Base-by-base conservation (phyloP, 2,329 filamentous ascomycete genomes). In the Pyrenophora teres region DNA sequence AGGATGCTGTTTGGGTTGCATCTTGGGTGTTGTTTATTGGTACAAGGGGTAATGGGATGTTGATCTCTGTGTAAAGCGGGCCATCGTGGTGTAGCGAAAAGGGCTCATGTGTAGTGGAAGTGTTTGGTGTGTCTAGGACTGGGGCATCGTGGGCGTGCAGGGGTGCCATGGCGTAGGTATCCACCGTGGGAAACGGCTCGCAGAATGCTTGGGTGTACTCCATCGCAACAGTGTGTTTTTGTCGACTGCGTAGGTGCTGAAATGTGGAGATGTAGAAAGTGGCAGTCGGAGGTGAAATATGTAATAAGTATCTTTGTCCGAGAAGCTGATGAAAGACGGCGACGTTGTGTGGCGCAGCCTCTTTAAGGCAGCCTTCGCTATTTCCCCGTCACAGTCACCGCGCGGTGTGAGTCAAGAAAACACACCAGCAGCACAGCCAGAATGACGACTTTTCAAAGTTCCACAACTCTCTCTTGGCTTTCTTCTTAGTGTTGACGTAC, bases 31-130 rank as follows among this genome's bases (percentile, higher is more conserved):
- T 18, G 47, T 49, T 16, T 61, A 30, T 39, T 18, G 60, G 58
- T 12, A 70, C 16, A 2, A 43, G 48, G 9, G 69, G 69, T 0
- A 72, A 56, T 3, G 68, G 68, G 21, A 72, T 71, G 46, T 67
- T 65, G 37, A 72, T 72, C 49, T 72, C 69, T 0, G 67, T 72
- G 50, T 70, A 72, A 0, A 71, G 63, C 3, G 69, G 67, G 3
- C 63, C 56, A 33, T 64, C 57, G 35, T 63, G 57, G n/a, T 47
- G 33, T 1, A 46, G 3, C 12, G n/a, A 39, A 19, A 25, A 36
- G 19, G 40, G 31, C 7, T 19, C 27, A 9, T 23, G 16, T 16
- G 33, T 21, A 15, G 37, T 23, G 19, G 23, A 6, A n/a, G 27
- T n/a, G 13, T 15, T 19, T 6, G 21, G 12, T 23, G 31, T 31